A percentile compares a stretch with the other conserved stretches of the same genome.
Evolutionary conservation across 2,329 filamentous ascomycete genomes (phyloP).

Genomic region (Talaromyces sp.): DNA sequence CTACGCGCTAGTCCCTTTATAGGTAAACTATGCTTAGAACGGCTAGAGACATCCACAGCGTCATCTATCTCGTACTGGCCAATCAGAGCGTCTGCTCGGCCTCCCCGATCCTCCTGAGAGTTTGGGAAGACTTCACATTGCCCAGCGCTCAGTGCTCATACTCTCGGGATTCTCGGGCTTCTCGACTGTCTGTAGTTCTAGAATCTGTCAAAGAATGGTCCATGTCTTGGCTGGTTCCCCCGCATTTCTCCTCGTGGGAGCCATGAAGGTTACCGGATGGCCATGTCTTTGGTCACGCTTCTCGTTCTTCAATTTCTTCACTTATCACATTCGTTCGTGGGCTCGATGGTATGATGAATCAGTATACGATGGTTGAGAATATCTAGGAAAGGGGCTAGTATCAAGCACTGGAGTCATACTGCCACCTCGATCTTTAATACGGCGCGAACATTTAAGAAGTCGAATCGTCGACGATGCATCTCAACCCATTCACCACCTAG

Average conservation of each 20-base stretch:
- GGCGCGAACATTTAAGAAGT: not conserved
- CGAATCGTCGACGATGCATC: not conserved
- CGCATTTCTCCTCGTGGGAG: not conserved
- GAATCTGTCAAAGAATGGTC: not conserved
- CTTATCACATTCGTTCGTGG: not conserved
- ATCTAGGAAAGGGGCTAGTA: too few species aligned
- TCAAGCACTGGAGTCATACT: not conserved
- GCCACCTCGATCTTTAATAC: not conserved
- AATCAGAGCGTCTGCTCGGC: not conserved
- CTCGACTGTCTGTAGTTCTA: not conserved
- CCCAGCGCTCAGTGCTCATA: too few species aligned
- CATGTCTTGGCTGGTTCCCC: not conserved
- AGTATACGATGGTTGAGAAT: not conserved
- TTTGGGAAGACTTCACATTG: not conserved
- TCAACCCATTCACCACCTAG: too few species aligned
- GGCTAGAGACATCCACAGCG: not conserved
- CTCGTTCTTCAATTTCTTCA: too few species aligned
- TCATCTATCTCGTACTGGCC: not conserved
- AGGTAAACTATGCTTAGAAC: not conserved
- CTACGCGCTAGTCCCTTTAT: not conserved
- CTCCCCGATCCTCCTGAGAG: not conserved
- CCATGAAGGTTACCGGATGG: not conserved
- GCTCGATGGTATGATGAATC: not conserved
- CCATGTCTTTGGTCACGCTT: not conserved
- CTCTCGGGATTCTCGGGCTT: too few species aligned